Base-by-base conservation (phyloP, 139 green algal species). In the Chlorella sp. region DNA sequence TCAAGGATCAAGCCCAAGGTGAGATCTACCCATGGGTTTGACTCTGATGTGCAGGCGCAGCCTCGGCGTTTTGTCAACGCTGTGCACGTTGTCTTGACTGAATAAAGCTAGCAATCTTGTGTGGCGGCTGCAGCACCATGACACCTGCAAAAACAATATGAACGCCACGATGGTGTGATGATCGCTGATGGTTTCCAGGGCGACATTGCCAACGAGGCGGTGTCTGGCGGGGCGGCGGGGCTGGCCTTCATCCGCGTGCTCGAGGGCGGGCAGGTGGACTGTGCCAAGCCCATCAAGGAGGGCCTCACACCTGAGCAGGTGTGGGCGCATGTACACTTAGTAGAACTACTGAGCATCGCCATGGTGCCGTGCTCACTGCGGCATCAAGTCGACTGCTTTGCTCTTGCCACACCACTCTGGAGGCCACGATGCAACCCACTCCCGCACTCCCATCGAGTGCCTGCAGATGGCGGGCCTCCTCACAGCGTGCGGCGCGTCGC, bases 221-320 rank as follows among this genome's bases (percentile, higher is more conserved):
- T 92, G 3, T 68, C 69, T 62, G 84, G 76, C 59, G 91, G 91
- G 66, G 74, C 55, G 6, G 62, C 74, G 3, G 91, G 92, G 2
- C 71, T 97, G 27, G 80, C 84, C 4, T 93, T 86, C 74, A 72
- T 91, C 32, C 88, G 93, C 1, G 84, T 98, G 29, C 69, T 60
- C 10, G 85, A 84, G 31, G 87, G 79, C 20, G 88, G 89, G 2
- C 74, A 36, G 1, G 69, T 96, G 5, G 88, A 97, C 55, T 88
- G 82, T 1, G 88, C 90, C 49, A 95, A 95, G 76, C 75, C 91
- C 1, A 80, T 96, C 31, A 86, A 87, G 77, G 90, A 96, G 81
- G 91, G 91, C 0, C 78, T 97, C 5, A 78, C 59, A 0, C n/a
- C 50, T 3, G 74, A 91, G 75, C 79, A 85, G 69, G 61, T 74